Conservation (phyloP, 2,329 filamentous ascomycete genomes). For the Ophiostoma quercus region DNA sequence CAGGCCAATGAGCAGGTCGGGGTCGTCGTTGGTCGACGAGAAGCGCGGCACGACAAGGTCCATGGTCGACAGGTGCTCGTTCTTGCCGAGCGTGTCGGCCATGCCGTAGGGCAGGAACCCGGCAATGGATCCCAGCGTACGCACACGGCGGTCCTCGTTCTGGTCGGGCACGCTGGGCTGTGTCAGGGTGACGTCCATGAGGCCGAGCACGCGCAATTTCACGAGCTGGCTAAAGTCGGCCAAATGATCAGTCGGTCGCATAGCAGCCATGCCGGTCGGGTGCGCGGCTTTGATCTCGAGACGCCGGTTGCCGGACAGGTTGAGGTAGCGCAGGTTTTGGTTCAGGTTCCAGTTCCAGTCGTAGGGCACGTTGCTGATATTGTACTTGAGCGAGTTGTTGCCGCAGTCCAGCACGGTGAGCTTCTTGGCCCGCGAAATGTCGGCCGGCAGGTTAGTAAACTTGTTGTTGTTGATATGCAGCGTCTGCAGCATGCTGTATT, state of each 20-base stretch:
- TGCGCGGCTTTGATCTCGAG: slow-evolving; percentile 76
- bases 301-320: slow-evolving; percentile 93
- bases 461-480: slow-evolving; percentile 97
- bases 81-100: slow-evolving; percentile 89
- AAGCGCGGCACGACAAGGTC: slow-evolving; percentile 93
- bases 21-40: slow-evolving; percentile 67
- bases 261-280: slow-evolving; percentile 46
- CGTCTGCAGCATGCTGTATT: slow-evolving; percentile 78
- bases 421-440: slow-evolving; percentile 89
- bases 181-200: slow-evolving; percentile 97
- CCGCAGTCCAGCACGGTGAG: slow-evolving; percentile 89
- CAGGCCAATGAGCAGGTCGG: slow-evolving; percentile 85
- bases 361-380: slow-evolving; percentile 97
- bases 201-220: slow-evolving; percentile 78
- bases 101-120: slow-evolving; percentile 92
- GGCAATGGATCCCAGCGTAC: slow-evolving; percentile 92
- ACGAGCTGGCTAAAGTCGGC: slow-evolving; percentile 84
- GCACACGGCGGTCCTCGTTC: slow-evolving; percentile 87
- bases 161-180: slow-evolving; percentile 91
- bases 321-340: slow-evolving; percentile 87
- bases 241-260: slow-evolving; percentile 55
- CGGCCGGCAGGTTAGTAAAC: slow-evolving; percentile 92
- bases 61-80: slow-evolving; percentile 91
- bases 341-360: slow-evolving; percentile 99
- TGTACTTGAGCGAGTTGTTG: slow-evolving; percentile 94